Percentiles rank a stretch among this genome's conserved stretches.
phyloP scores from a whole-genome alignment of 2,329 filamentous ascomycete genomes.

The Myriosclerotinia curreyana region DNA sequence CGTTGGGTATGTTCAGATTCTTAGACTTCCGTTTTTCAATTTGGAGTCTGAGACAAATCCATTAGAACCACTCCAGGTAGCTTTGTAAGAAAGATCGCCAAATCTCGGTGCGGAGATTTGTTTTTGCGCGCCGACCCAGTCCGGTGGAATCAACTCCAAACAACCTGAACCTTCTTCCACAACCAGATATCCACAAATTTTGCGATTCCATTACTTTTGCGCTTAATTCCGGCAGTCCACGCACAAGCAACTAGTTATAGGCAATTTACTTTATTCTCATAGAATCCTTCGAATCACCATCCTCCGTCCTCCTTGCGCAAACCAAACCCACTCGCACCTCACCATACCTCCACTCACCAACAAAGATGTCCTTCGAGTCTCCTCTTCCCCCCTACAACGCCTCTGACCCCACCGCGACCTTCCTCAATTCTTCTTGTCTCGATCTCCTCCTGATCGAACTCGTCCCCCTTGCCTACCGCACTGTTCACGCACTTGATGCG shows the following conservation, averaged over 20 bases:
- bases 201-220: neutral
- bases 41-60: too few species aligned
- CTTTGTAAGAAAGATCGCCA: neutral
- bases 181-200: neutral
- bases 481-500: conserved; percentile 67
- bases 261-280: neutral
- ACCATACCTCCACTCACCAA: too few species aligned
- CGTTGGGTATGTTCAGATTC: too few species aligned
- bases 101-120: conserved; percentile 2
- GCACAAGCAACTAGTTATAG: neutral
- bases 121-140: conserved; percentile 8
- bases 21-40: too few species aligned
- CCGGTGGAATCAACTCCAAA: neutral
- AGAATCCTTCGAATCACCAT: neutral
- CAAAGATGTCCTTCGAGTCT: conserved; percentile 69
- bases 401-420: conserved; percentile 70
- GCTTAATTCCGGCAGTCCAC: neutral
- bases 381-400: conserved; percentile 67
- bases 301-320: conserved; percentile 1
- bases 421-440: conserved; percentile 80
- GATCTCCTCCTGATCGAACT: conserved; percentile 96
- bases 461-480: conserved; percentile 86
- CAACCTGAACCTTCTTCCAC: neutral
- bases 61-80: neutral
- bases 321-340: neutral